Evolutionary conservation across 169 alveolate species (phyloP).

Genomic region (Plasmodium sp.): DNA sequence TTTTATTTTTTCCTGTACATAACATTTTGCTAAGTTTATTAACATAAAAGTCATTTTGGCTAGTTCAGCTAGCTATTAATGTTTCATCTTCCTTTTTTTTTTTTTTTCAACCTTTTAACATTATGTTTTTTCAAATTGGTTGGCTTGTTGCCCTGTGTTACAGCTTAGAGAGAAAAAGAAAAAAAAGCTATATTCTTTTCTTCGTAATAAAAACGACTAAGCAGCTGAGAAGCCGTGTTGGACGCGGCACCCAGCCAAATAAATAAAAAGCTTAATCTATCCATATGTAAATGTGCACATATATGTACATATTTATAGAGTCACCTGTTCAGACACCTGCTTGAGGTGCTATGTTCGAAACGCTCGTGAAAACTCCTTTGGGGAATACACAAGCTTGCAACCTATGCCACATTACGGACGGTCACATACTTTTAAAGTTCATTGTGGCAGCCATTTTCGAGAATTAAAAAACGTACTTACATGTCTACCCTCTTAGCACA

Average conservation of each 20-base stretch:
- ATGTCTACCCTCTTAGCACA: not conserved
- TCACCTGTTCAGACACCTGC: not conserved
- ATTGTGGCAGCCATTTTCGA: conserved; percentile 1
- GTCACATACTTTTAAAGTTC: not conserved
- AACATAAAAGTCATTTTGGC: conserved; percentile 38
- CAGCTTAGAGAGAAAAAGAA: not conserved
- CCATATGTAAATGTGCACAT: not conserved
- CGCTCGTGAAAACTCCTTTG: not conserved
- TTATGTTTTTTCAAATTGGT: not conserved
- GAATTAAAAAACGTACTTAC: not conserved
- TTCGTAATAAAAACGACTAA: not conserved
- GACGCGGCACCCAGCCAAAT: not conserved
- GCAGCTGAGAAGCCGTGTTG: not conserved
- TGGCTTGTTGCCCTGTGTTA: not conserved
- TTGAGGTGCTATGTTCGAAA: not conserved
- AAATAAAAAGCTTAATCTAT: not conserved
- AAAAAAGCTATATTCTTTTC: not conserved
- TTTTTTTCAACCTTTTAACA: conserved; percentile 29
- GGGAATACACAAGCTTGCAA: not conserved
- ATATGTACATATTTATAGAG: not conserved
- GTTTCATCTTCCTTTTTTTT: conserved; percentile 3
- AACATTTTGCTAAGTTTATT: conserved; percentile 14
- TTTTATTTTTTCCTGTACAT: not conserved
- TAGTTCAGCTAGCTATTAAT: conserved; percentile 5
- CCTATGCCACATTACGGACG: not conserved